Evolutionary conservation across 257 asterid species (phyloP).

Genomic region (Linaria vulgaris): DNA sequence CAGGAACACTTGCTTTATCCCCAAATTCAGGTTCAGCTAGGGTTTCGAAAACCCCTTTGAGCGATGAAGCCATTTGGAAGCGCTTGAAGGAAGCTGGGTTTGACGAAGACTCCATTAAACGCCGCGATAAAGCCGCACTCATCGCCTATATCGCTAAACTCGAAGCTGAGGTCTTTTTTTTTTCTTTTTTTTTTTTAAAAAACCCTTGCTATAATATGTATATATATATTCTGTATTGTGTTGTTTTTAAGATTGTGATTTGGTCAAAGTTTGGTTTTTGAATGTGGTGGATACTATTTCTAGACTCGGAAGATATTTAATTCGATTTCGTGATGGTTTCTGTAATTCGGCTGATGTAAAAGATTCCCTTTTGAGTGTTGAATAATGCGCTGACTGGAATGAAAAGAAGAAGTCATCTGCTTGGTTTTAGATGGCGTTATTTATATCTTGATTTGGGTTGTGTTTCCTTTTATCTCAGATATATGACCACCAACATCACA

Average conservation of each 20-base stretch:
- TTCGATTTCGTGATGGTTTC: background rate
- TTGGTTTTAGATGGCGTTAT: constrained; percentile 8
- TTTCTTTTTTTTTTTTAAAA: no score
- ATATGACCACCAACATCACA: constrained; percentile 85
- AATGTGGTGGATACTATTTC: no score
- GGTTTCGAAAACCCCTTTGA: constrained; percentile 68
- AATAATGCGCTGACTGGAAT: no score
- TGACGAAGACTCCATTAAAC: constrained; percentile 89
- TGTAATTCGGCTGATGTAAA: background rate
- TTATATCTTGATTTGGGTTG: constrained; percentile 13
- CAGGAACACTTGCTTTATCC: constrained; percentile 36
- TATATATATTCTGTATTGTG: constrained; percentile 14
- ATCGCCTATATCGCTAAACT: constrained; percentile 84
- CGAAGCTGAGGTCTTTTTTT: constrained; percentile 70
- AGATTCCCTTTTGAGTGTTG: background rate
- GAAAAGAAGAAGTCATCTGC: no score
- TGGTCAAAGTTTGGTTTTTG: constrained; percentile 9
- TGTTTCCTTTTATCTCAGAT: constrained; percentile 39
- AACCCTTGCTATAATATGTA: background rate
- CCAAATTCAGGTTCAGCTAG: constrained; percentile 48
- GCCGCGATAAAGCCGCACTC: constrained; percentile 88
- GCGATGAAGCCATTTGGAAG: constrained; percentile 78
- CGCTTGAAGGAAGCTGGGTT: constrained; percentile 85
- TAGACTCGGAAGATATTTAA: no score
- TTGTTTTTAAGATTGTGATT: background rate